Evolutionary conservation across 148 eudicot species (phyloP), one percentile per base, ranked within the genome.

Genomic region (Amaranthus palmeri): DNA sequence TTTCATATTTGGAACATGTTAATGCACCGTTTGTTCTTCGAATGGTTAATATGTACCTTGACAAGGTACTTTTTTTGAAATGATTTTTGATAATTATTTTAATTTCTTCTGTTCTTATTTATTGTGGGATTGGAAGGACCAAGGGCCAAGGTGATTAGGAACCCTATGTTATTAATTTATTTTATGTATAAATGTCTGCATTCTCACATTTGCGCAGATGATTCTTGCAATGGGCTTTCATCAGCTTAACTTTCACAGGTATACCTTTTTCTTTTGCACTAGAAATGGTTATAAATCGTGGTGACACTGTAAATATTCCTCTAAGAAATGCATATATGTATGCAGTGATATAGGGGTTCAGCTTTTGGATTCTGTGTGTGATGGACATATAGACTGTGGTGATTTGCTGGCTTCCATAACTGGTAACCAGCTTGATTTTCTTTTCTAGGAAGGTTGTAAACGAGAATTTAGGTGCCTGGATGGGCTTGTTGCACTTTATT

Each of bases 171-270:
- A 42, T 62, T 62, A 41, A 11, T 48, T n/a, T 45, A 60, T 55
- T 47, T 53, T 4, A 64, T 63, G 52, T 74, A 54, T 51, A 2
- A 25, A 25, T 25, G 36, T 25, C 2, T 25, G 36, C 36, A 25
- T 25, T 25, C 36, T 25, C 36, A 25, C 36, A 25, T 25, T 25
- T 72, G 68, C 43, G 45, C 85, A 95, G 99, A 83, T 87, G 79
- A 71, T 95, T 76, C 85, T 87, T 71, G 92, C 90, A 13, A 71
- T 95, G 87, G 97, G 99, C 50, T 85, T 95, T 77, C 96, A 95
- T 86, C 84, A 95, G 77, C 88, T 95, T 44, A 92, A 95, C 67
- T 90, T 95, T 62, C 86, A 83, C 64, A 95, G 96, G 98, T 95
- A 76, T 49, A 40, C 54, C 54, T 67, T 77, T 55, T 66, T 50